Evolutionary conservation across 257 asterid genomes (phyloP).

Genomic region (Fraxinus cuspidata): DNA sequence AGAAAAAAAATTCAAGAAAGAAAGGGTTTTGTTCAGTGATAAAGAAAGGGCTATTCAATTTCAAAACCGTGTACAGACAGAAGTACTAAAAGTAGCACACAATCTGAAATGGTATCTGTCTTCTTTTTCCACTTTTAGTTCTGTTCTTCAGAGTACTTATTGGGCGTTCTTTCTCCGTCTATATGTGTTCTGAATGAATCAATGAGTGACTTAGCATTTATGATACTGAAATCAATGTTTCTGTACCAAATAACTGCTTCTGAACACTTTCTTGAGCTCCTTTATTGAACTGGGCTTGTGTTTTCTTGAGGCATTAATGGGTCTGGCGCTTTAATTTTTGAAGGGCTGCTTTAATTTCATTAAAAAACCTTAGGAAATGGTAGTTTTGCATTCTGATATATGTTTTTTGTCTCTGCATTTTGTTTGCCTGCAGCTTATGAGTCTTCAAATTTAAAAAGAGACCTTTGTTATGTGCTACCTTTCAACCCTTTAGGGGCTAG

Average conservation of each 20-base stretch:
- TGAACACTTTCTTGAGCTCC: constrained; percentile 37
- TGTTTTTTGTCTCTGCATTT: constrained; percentile 34
- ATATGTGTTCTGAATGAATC: constrained; percentile 31
- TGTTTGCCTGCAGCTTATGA: constrained; percentile 32
- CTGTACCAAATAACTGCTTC: constrained; percentile 45
- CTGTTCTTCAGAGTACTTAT: constrained; percentile 45
- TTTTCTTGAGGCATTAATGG: constrained; percentile 44
- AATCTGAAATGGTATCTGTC: constrained; percentile 54
- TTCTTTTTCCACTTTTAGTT: constrained; percentile 40
- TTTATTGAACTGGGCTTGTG: constrained; percentile 37
- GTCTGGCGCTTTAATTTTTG: constrained; percentile 28
- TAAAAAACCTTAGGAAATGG: constrained; percentile 42
- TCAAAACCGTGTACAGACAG: constrained; percentile 26
- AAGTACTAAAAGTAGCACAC: constrained; percentile 42
- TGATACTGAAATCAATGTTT: constrained; percentile 40
- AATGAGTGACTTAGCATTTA: constrained; percentile 36
- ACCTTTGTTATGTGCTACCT: constrained; percentile 19
- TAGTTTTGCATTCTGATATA: constrained; percentile 34
- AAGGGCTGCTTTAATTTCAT: constrained; percentile 39
- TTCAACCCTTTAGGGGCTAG: constrained; percentile 26
- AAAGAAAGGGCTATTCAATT: constrained; percentile 28
- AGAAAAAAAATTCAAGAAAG: constrained; percentile 20
- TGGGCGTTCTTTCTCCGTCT: constrained; percentile 30
- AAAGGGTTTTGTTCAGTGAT: constrained; percentile 6
- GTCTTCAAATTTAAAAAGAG: constrained; percentile 14